Evolutionary conservation across 1,284 basidiomycete genomes (phyloP), one percentile per base, ranked within the genome.

Genomic region (Mycosarcoma maydis): DNA sequence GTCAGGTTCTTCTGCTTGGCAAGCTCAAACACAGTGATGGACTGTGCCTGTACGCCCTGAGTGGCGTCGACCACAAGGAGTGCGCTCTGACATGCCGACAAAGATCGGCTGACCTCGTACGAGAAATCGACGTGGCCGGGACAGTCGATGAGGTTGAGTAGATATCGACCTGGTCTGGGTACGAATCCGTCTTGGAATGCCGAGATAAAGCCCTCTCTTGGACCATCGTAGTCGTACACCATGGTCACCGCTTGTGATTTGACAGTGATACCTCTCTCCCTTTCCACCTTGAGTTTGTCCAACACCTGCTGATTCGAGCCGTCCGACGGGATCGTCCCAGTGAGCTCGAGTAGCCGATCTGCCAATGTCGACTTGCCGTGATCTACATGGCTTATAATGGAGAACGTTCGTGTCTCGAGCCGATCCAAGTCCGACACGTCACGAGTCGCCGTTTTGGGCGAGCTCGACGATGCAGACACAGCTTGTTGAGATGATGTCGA

Each of bases 1-100:
- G 86, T 89, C 19, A 98, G 84, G 1, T 90, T 89, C 33, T 71
- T 73, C 43, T 89, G 87, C 78, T 94, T 91, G 75, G 87, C 86
- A 49, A 91, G 88, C 73, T 95, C 91, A 75, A 91, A 95, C 6
- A 98, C 96, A 0, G 92, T 95, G 53, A 99, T 89, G 6, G 94
- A 93, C 83, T 99, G 96, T 0, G 96, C 95, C 83, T 99, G 96
- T 6, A 99, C 90, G 13, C 95, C 95, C 85, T 98, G 95, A 39
- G 92, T 94, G 13, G 94, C 92, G 80, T 99, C 95, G 0, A 98
- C 93, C 3, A 88, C 86, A 13, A 98, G 85, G 42, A 98, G 83
- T 4, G 93, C 95, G 17, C 94, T 94, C 83, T 98, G 92, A 74
- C 92, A 97, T 29, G 94, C 94, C 2, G 92, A 90, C 23, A 98